Conservation (phyloP, 371 early-diverging fungal species). For the Mucor racemosus region DNA sequence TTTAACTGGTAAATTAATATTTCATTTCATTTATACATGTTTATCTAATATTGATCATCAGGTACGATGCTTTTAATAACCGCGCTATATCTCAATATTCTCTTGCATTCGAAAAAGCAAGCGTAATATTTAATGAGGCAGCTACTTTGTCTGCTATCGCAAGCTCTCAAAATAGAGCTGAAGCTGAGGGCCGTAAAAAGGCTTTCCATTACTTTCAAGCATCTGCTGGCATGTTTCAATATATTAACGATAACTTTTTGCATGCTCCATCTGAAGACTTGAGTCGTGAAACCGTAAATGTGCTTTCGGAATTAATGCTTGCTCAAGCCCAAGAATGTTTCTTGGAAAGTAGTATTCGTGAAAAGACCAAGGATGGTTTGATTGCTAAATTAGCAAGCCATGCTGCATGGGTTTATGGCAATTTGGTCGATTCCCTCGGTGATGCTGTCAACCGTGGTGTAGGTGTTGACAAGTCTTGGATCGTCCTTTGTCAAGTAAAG, state of each 20-base stretch:
- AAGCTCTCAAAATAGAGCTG: constrained; percentile 73
- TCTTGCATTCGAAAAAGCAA: constrained; percentile 95
- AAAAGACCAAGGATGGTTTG: constrained; percentile 84
- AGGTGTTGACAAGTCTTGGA: constrained; percentile 72
- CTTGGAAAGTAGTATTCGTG: constrained; percentile 81
- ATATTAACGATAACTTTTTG: constrained; percentile 95
- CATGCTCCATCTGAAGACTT: constrained; percentile 95
- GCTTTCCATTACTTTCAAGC: constrained; percentile 91
- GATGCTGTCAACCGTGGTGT: constrained; percentile 59
- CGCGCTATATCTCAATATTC: constrained; percentile 74
- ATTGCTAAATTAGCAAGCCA: constrained; percentile 92
- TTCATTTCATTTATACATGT: not conserved
- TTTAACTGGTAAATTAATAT: constrained; percentile 82
- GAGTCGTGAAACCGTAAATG: constrained; percentile 84
- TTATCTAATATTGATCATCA: constrained; percentile 24
- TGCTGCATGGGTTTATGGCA: constrained; percentile 78
- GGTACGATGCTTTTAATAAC: constrained; percentile 86
- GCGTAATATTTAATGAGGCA: constrained; percentile 93
- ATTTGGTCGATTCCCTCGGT: constrained; percentile 66
- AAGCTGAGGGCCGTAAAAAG: constrained; percentile 76
- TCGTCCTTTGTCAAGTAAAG: constrained; percentile 78
- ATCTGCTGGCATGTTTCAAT: constrained; percentile 90
- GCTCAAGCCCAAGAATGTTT: constrained; percentile 96
- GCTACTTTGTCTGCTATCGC: constrained; percentile 78
- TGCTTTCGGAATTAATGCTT: constrained; percentile 84